Conservation (phyloP, 2,329 filamentous ascomycete genomes). For the Niveomyces coronatus region DNA sequence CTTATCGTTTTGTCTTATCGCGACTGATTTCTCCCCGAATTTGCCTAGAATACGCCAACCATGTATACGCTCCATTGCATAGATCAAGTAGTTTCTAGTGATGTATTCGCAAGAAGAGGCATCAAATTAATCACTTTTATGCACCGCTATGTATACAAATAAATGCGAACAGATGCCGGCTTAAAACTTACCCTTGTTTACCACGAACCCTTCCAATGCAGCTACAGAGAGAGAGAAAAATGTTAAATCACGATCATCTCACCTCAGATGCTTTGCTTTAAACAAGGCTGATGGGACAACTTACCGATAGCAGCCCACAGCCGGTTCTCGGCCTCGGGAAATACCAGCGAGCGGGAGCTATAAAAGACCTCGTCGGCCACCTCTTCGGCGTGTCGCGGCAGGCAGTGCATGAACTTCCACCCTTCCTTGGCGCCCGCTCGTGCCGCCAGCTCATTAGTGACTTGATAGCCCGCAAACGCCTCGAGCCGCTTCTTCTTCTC, state of each 20-base stretch:
- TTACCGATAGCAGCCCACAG: slow-evolving; percentile 77
- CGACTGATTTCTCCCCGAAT: too few species aligned
- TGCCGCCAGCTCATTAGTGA: slow-evolving; percentile 76
- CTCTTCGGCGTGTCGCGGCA: slow-evolving; percentile 86
- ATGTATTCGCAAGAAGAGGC: too few species aligned
- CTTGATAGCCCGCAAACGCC: slow-evolving; percentile 83
- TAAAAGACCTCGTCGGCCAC: slow-evolving; percentile 95
- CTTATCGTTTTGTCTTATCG: slow-evolving; percentile 9
- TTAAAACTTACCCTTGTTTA: slow-evolving; percentile 78
- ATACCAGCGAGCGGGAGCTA: slow-evolving; percentile 73
- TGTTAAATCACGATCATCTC: neutral
- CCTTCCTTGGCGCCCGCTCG: slow-evolving; percentile 74
- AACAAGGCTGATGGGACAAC: slow-evolving; percentile 20
- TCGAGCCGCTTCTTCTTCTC: slow-evolving; percentile 68
- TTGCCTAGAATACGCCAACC: too few species aligned
- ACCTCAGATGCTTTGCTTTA: neutral
- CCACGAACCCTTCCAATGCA: slow-evolving; percentile 77
- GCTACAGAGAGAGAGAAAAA: too few species aligned
- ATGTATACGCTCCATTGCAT: too few species aligned
- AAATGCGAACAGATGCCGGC: neutral
- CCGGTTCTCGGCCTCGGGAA: slow-evolving; percentile 88
- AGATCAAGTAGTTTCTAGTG: too few species aligned
- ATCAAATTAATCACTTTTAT: neutral
- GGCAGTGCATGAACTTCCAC: slow-evolving; percentile 99
- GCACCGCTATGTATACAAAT: neutral